These are phyloP conservation scores for Colletotrichum sp. DNA, from an alignment of 2,329 filamentous ascomycete genomes.

Conservation along the genomic window DNA sequence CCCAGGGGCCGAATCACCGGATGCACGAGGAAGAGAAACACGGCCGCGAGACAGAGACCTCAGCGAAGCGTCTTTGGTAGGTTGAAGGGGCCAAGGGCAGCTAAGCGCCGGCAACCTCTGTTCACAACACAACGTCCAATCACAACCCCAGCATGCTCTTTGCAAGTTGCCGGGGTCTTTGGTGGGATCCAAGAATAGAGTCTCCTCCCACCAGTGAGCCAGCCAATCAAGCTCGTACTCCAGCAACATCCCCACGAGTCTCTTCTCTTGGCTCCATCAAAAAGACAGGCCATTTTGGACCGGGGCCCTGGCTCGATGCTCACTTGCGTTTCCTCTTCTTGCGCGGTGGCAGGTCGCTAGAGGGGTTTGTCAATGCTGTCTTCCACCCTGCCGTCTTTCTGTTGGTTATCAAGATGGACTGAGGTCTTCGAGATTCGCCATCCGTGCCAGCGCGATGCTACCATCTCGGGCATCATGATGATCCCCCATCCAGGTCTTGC, in stretches of 20 bases:
- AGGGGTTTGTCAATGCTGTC: constrained; percentile 5
- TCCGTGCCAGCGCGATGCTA: background rate
- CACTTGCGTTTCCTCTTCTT: constrained; percentile 1
- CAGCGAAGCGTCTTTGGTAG: background rate
- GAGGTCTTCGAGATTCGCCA: background rate
- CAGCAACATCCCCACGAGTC: constrained; percentile 1
- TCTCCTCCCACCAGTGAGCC: background rate
- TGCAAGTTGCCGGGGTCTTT: background rate
- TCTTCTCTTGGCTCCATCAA: constrained; percentile 9
- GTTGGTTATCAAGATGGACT: background rate
- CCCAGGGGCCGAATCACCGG: constrained; percentile 6
- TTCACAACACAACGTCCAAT: constrained; percentile 23
- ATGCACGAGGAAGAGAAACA: background rate
- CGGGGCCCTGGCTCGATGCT: constrained; percentile 4
- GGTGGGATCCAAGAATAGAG: constrained; percentile 26
- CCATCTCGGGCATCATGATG: background rate
- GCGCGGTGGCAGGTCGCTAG: background rate
- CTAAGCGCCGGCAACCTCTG: constrained; percentile 25
- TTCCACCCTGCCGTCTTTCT: background rate
- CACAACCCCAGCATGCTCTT: constrained; percentile 8
- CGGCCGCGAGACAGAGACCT: background rate
- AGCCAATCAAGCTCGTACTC: constrained; percentile 11
- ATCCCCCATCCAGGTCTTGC: background rate
- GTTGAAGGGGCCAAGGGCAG: background rate
- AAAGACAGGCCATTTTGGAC: constrained; percentile 15